A percentile compares a stretch with the other conserved stretches of the same genome.
Evolutionary conservation across 2,329 filamentous ascomycete genomes (phyloP).

Genomic region (Polychaeton citri): DNA sequence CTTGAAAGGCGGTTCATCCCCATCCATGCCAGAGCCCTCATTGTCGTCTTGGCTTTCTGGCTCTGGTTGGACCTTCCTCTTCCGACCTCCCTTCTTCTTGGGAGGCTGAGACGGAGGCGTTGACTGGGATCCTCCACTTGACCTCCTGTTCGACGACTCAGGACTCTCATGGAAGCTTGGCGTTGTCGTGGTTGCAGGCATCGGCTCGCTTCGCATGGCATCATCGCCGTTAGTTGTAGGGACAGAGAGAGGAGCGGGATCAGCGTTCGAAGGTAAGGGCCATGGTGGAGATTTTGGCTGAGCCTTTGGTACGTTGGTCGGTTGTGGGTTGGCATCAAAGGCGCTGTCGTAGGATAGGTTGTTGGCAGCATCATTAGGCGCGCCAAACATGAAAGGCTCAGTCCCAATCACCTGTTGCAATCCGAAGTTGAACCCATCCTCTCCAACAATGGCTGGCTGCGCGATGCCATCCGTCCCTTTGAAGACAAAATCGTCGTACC

Average conservation of each 20-base stretch:
- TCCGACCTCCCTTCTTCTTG: slow-evolving; percentile 22
- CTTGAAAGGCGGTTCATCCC: slow-evolving; percentile 45
- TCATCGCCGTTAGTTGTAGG: neutral
- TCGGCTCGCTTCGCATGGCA: neutral
- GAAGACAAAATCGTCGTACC: slow-evolving; percentile 8
- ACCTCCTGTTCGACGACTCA: slow-evolving; percentile 15
- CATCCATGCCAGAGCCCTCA: slow-evolving; percentile 15
- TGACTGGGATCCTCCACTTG: slow-evolving; percentile 16
- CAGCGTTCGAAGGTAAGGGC: slow-evolving; percentile 11
- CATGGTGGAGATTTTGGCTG: slow-evolving; percentile 12
- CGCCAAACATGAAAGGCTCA: slow-evolving; percentile 16
- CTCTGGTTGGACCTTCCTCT: slow-evolving; percentile 16
- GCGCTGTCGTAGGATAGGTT: slow-evolving; percentile 17
- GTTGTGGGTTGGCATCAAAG: slow-evolving; percentile 7
- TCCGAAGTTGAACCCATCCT: slow-evolving; percentile 16
- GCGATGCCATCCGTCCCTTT: slow-evolving; percentile 12
- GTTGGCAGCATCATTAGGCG: slow-evolving; percentile 7
- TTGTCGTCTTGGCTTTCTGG: slow-evolving; percentile 33
- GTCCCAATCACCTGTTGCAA: slow-evolving; percentile 7
- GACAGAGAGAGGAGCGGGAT: slow-evolving; percentile 1
- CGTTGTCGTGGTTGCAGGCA: slow-evolving; percentile 8
- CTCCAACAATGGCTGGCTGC: slow-evolving; percentile 20
- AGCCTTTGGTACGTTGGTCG: slow-evolving; percentile 9
- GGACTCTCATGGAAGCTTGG: slow-evolving; percentile 19
- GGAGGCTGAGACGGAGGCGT: slow-evolving; percentile 13